Percentiles rank a stretch among this genome's conserved stretches.
These are phyloP conservation scores for Colletotrichum abscissum DNA, from an alignment of 2,329 filamentous ascomycete genomes.

Conservation along the genomic window DNA sequence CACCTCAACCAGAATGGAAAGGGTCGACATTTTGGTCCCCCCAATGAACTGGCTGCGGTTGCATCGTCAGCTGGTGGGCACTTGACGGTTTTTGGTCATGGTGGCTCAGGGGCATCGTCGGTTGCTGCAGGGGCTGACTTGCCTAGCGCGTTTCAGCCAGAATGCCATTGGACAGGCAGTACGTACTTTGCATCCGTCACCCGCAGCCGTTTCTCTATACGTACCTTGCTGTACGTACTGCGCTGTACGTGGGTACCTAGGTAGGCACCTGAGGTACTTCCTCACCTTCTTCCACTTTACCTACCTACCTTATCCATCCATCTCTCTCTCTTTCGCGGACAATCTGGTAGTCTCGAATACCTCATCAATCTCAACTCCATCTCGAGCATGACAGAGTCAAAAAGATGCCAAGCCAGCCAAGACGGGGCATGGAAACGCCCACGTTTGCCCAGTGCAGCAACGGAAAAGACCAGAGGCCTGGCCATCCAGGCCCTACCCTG, in stretches of 20 bases:
- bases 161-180: conserved; percentile 26
- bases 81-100: not conserved
- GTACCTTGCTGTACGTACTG: not conserved
- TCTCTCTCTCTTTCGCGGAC: not conserved
- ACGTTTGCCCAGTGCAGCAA: conserved; percentile 7
- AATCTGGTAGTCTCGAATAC: not conserved
- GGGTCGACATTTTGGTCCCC: not conserved
- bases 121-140: conserved; percentile 25
- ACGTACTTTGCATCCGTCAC: not conserved
- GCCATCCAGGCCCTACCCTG: not conserved
- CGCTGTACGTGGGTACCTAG: not conserved
- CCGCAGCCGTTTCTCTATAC: not conserved
- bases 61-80: conserved; percentile 11
- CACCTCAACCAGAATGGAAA: not conserved
- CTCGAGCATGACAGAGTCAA: not conserved
- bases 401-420: not conserved
- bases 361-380: not conserved
- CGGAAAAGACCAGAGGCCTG: not conserved
- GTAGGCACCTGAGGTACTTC: not conserved
- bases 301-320: not conserved
- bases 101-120: conserved; percentile 24
- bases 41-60: not conserved
- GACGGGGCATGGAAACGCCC: not conserved
- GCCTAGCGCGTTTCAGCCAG: conserved; percentile 30
- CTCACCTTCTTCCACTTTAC: not conserved